phyloP scores from a whole-genome alignment of 208 protist genomes.

The Acanthamoeba castellanii region DNA sequence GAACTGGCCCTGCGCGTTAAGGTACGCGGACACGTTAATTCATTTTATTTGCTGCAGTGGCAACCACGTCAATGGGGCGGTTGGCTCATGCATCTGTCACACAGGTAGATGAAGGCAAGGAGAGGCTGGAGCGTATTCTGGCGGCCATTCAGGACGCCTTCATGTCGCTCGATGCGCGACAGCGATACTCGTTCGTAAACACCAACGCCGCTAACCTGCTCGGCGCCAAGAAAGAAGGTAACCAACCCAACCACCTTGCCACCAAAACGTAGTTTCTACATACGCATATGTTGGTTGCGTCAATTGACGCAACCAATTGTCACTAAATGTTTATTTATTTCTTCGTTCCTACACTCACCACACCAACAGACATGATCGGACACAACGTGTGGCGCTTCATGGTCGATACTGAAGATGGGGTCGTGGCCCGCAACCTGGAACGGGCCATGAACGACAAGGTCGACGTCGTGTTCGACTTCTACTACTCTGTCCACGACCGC shows the following conservation, averaged over 20 bases:
- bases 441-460: constrained; percentile 17
- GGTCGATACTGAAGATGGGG: constrained; percentile 20
- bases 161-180: not conserved
- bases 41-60: not conserved
- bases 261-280: too few relatives aligned
- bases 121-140: constrained; percentile 21
- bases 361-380: constrained; percentile 25
- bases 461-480: not conserved
- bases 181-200: constrained; percentile 26
- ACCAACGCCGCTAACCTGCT: not conserved
- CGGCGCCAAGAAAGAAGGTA: constrained; percentile 31
- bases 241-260: not conserved
- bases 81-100: too few relatives aligned
- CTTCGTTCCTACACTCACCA: too few relatives aligned
- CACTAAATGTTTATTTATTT: not conserved
- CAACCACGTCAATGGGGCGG: not conserved
- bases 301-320: too few relatives aligned
- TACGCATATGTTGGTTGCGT: too few relatives aligned
- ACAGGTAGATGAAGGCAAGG: not conserved
- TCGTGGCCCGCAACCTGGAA: constrained; percentile 30
- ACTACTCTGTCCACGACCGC: not conserved
- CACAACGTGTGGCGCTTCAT: constrained; percentile 57
- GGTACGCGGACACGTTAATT: not conserved
- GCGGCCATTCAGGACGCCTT: constrained; percentile 20
- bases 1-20: not conserved